phyloP scores from a whole-genome alignment of 768 basidiomycete species.

The Russula emetica region DNA sequence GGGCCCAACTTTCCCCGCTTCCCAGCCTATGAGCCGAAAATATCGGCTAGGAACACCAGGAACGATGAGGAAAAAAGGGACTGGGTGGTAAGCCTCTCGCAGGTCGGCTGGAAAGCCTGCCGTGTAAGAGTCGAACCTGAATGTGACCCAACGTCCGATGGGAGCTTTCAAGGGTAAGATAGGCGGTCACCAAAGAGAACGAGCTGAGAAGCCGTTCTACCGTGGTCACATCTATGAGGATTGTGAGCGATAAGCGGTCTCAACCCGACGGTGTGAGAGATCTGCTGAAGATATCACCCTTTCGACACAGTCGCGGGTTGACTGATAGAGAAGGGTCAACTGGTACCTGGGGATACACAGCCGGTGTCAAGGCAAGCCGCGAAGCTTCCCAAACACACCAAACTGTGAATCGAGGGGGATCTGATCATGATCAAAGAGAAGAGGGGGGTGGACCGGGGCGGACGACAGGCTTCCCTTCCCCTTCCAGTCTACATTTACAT shows the following conservation, averaged over 20 bases:
- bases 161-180: not conserved
- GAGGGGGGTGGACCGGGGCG: not conserved
- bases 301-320: not conserved
- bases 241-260: not conserved
- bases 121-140: not conserved
- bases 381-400: too few species aligned
- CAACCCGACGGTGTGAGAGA: not conserved
- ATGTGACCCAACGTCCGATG: not conserved
- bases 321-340: too few species aligned
- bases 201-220: not conserved
- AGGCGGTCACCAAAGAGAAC: not conserved
- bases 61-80: not conserved
- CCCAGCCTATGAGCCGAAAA: not conserved
- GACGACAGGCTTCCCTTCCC: constrained; percentile 8
- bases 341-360: not conserved
- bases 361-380: not conserved
- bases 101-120: not conserved
- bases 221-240: not conserved
- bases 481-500: not conserved
- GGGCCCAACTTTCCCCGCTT: not conserved
- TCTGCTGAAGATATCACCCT: not conserved
- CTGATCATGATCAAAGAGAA: not conserved
- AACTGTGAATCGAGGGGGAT: not conserved
- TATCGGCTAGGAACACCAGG: not conserved
- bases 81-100: not conserved